Conservation (phyloP, 352 stramenopile genomes). For the Phytophthora tubulina region DNA sequence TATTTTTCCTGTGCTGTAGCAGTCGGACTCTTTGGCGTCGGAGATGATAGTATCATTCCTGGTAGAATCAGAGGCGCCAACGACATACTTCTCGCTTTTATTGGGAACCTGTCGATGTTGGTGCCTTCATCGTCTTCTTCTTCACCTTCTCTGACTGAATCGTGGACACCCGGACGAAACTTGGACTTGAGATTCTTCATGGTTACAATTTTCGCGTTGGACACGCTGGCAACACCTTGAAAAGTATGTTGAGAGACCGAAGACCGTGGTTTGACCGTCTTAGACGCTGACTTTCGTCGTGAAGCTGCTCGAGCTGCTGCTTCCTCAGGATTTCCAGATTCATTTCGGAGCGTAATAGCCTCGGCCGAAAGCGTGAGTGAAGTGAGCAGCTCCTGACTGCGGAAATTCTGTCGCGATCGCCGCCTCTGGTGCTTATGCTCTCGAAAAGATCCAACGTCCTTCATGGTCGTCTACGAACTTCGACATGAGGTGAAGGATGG, state of each 20-base stretch:
- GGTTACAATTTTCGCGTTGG: constrained; percentile 40
- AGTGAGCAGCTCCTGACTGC: constrained; percentile 43
- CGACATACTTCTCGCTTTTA: constrained; percentile 23
- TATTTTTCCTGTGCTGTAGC: constrained; percentile 26
- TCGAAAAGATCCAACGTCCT: constrained; percentile 7
- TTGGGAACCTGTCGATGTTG: not conserved
- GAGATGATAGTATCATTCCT: not conserved
- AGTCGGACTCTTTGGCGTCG: not conserved
- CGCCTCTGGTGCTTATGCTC: constrained; percentile 18
- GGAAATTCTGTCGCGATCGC: constrained; percentile 34
- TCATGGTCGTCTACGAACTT: constrained; percentile 18
- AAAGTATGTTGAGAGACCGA: not conserved
- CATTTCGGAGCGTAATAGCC: constrained; percentile 36
- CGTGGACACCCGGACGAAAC: constrained; percentile 24
- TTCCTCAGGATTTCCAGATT: constrained; percentile 31
- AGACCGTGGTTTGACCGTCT: not conserved
- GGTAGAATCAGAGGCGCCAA: constrained; percentile 20
- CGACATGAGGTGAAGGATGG: constrained; percentile 1
- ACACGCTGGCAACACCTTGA: constrained; percentile 26
- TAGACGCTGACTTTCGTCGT: constrained; percentile 5
- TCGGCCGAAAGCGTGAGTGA: constrained; percentile 46
- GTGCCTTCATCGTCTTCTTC: constrained; percentile 12
- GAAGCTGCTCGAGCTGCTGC: constrained; percentile 24
- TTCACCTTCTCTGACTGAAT: constrained; percentile 8
- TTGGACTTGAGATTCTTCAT: constrained; percentile 44